Evolutionary conservation across 2,329 filamentous ascomycete species (phyloP), one percentile per base, ranked within the genome.

Genomic region (Colletotrichum agaves): DNA sequence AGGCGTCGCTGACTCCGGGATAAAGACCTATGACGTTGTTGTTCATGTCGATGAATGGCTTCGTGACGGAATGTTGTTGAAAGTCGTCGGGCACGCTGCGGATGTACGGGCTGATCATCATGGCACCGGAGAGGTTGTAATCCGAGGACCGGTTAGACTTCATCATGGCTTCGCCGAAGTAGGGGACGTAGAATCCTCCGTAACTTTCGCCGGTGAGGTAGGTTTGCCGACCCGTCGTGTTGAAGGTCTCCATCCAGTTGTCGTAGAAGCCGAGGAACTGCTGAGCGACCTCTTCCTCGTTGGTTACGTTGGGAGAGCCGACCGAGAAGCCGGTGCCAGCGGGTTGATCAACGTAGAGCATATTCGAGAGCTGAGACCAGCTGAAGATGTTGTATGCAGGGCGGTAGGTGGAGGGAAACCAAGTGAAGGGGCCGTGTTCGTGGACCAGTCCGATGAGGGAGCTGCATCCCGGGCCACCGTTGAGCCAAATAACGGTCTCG

Each of bases 251-350:
- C 67, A 93, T 80, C 72, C 93, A 94, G 79, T 93, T 93, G 80
- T 90, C 89, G 84, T 89, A 94, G 79, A 93, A 96, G 53, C 90
- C 91, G 11, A 91, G 82, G 76, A 95, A 93, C 72, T 94, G 87
- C 23, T 81, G 78, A 0, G 91, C 90, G 1, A 91, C 83, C 70
- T 93, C 91, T 33, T 88, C 85, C 71, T 93, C 89, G 71, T 85
- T 87, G 3, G 82, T 88, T n/a, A 90, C 90, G 0, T 85, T 91
- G 4, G 88, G 82, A 0, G 79, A 85, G 13, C 91, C 91, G 37
- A 87, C 84, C 1, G 21, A 72, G 61, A 80, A 80, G 5, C 78
- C 78, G 3, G 74, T 77, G 41, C 74, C 76, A 43, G 72, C 69
- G 35, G 65, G 67, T 67, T 63, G 63, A 56, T 56, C 70, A 12